phyloP scores from a whole-genome alignment of 805 yeast species.

The Candida wancherniae region DNA sequence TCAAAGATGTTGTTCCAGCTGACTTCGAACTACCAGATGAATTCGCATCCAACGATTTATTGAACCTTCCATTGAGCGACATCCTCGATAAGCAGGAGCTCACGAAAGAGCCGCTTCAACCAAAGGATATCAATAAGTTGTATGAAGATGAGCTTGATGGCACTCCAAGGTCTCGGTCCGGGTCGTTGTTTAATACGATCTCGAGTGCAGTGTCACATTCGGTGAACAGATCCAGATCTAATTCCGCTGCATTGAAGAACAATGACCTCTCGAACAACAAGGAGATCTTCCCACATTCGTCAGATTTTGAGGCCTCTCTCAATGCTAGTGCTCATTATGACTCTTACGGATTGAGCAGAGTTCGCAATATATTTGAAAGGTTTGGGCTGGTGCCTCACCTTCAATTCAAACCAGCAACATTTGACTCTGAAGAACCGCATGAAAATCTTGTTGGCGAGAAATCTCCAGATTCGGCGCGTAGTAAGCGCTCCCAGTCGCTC shows the following conservation, averaged over 20 bases:
- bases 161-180: slow-evolving; percentile 31
- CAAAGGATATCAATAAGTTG: slow-evolving; percentile 4
- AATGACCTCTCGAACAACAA: slow-evolving; percentile 11
- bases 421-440: slow-evolving; percentile 3
- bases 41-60: slow-evolving; percentile 9
- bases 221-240: slow-evolving; percentile 26
- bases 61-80: slow-evolving; percentile 22
- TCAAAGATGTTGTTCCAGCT: slow-evolving; percentile 23
- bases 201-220: slow-evolving; percentile 27
- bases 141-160: slow-evolving; percentile 11
- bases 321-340: slow-evolving; percentile 14
- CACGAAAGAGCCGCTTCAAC: neutral
- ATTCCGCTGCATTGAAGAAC: slow-evolving; percentile 24
- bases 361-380: slow-evolving; percentile 33
- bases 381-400: slow-evolving; percentile 21
- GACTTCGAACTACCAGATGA: slow-evolving; percentile 7
- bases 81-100: slow-evolving; percentile 18
- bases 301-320: slow-evolving; percentile 18
- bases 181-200: slow-evolving; percentile 35
- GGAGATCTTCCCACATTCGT: slow-evolving; percentile 23
- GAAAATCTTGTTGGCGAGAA: slow-evolving; percentile 2
- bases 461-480: slow-evolving; percentile 4
- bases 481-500: slow-evolving; percentile 20
- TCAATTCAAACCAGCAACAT: slow-evolving; percentile 6
- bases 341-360: slow-evolving; percentile 24